A percentile compares a stretch with the other conserved stretches of the same genome.
phyloP scores from a whole-genome alignment of 371 early-diverging fungal species.

The Capniomyces stellatus region DNA sequence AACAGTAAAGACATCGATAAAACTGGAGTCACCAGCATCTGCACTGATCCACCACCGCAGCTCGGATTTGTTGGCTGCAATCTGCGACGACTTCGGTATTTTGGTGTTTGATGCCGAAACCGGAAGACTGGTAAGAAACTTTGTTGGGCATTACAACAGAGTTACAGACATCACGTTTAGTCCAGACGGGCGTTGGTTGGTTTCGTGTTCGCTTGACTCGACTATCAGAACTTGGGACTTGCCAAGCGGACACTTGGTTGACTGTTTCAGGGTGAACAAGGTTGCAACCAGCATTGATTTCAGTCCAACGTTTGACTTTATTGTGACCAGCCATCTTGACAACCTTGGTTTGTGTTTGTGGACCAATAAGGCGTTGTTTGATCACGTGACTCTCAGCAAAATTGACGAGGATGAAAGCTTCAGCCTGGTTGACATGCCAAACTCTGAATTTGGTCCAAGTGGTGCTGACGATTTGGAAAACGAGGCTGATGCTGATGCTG shows the following conservation, averaged over 20 bases:
- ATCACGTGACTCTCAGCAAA: conserved; percentile 1
- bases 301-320: conserved; percentile 75
- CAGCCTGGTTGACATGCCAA: conserved; percentile 12
- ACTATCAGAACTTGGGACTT: conserved; percentile 90
- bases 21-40: conserved; percentile 50
- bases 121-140: conserved; percentile 59
- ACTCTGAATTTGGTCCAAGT: conserved; percentile 10
- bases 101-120: conserved; percentile 75
- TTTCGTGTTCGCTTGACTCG: conserved; percentile 63
- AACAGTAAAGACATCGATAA: conserved; percentile 37
- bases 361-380: conserved; percentile 20
- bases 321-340: conserved; percentile 83
- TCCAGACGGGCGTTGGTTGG: conserved; percentile 83
- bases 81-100: conserved; percentile 67
- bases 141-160: conserved; percentile 34
- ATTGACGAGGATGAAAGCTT: conserved; percentile 41
- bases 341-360: conserved; percentile 80
- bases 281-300: conserved; percentile 69
- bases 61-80: conserved; percentile 60
- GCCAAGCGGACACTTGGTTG: conserved; percentile 74
- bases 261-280: conserved; percentile 53
- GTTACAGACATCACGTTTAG: conserved; percentile 43
- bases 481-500: conserved; percentile 4
- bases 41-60: conserved; percentile 42
- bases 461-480: conserved; percentile 5